Evolutionary conservation across 2,329 filamentous ascomycete genomes (phyloP).

Genomic region (Verticillium nonalfalfae): DNA sequence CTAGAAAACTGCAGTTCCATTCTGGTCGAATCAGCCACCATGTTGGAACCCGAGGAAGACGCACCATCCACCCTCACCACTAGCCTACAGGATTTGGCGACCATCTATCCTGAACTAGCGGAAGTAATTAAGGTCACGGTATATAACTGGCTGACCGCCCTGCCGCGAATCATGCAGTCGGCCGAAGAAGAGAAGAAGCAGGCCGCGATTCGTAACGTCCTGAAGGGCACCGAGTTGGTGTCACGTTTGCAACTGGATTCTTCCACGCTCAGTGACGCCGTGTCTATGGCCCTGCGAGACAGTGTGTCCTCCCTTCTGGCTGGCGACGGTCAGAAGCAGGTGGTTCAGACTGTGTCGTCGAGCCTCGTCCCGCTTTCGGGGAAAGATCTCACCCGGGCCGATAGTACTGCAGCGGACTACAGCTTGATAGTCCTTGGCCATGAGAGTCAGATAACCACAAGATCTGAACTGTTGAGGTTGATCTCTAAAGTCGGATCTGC

Average conservation of each 20-base stretch:
- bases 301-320: conserved; percentile 50
- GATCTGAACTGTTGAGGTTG: conserved; percentile 51
- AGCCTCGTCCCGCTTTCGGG: conserved; percentile 20
- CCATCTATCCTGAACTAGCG: conserved; percentile 53
- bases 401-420: conserved; percentile 33
- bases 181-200: conserved; percentile 75
- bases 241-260: conserved; percentile 58
- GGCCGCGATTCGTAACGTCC: conserved; percentile 68
- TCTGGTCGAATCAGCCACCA: conserved; percentile 75
- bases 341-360: conserved; percentile 14
- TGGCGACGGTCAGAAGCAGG: conserved; percentile 3
- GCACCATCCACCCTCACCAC: conserved; percentile 30
- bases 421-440: conserved; percentile 55
- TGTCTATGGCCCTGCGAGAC: conserved; percentile 67
- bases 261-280: conserved; percentile 57
- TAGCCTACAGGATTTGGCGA: conserved; percentile 54
- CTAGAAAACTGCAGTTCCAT: conserved; percentile 63
- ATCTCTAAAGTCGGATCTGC: conserved; percentile 48
- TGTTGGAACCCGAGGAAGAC: conserved; percentile 50
- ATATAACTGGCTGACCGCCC: conserved; percentile 73
- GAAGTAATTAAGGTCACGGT: conserved; percentile 64
- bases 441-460: conserved; percentile 60
- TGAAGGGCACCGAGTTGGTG: conserved; percentile 63
- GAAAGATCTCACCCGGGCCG: conserved; percentile 17
- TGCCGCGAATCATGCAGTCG: conserved; percentile 77